Evolutionary conservation across 73 alveolate species (phyloP).

Genomic region (Paramecium biaurelia): DNA sequence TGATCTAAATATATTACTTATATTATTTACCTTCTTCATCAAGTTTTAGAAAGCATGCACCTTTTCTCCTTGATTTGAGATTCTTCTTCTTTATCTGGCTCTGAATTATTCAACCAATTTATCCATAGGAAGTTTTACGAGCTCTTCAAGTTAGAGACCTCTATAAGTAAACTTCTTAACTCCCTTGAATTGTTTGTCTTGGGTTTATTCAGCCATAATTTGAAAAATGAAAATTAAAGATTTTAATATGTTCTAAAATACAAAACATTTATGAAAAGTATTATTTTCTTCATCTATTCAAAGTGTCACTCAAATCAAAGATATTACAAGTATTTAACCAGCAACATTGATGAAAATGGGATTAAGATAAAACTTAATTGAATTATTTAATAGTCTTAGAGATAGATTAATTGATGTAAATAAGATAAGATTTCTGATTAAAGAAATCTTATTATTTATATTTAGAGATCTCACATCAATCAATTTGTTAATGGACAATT

Average conservation of each 20-base stretch:
- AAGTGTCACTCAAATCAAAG: background rate
- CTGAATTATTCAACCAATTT: conserved; percentile 45
- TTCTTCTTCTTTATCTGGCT: conserved; percentile 40
- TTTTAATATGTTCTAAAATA: conserved; percentile 19
- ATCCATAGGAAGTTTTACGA: conserved; percentile 12
- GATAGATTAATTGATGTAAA: background rate
- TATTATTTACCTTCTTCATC: background rate
- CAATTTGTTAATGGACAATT: background rate
- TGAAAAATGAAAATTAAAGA: conserved; percentile 19
- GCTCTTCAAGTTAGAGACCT: conserved; percentile 41
- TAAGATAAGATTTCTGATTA: background rate
- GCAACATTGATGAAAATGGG: background rate
- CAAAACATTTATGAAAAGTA: background rate
- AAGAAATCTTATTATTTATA: background rate
- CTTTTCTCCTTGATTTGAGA: background rate
- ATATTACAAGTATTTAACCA: background rate
- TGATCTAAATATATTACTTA: background rate
- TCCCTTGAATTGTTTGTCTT: conserved; percentile 39
- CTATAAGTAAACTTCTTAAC: conserved; percentile 46
- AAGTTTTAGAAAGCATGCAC: conserved; percentile 33
- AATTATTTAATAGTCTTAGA: background rate
- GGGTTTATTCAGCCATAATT: conserved; percentile 41
- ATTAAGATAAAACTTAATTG: background rate
- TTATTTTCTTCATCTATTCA: background rate
- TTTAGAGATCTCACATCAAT: background rate